Evolutionary conservation across 768 basidiomycete species (phyloP), one percentile per base, ranked within the genome.

Genomic region (Pulveroboletus sp.): DNA sequence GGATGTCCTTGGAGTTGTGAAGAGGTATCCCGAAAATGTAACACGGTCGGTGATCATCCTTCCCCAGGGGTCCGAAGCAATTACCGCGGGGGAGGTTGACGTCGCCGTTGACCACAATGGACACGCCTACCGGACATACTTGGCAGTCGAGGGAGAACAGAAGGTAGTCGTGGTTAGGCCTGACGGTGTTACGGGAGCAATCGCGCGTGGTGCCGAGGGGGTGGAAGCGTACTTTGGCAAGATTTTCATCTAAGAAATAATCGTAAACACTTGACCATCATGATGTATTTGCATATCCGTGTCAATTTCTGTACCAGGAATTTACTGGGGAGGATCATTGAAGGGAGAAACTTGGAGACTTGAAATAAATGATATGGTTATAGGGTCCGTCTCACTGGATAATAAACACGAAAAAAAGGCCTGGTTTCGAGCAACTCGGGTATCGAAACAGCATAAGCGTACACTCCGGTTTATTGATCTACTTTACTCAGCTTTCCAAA

Each of bases 141-240:
- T 65, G 46, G 61, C 62, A 10, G 50, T 20, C 10, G 43, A 50
- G 5, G 66, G 66, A 19, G 64, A 64, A 24, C 69, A 57, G 17
- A 60, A 53, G 39, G 60, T 73, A 11, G 67, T 69, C 2, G 64
- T 74, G n/a, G 64, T 68, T 2, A 61, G 78, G 19, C 78, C 76
- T 0, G 77, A 79, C 55, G 75, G 72, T 13, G 66, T 74, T 16
- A 60, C 75, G 6, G 78, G 78, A 21, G 62, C 55, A 4, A 55
- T 66, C 5, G 60, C 61, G 17, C 47, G 21, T 7, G 62, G 58
- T 8, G 43, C 33, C 3, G 52, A 56, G 23, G 66, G 58, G 12
- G 27, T 55, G 6, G 27, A 2, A 19, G 23, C 21, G 8, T 66
- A 64, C 43, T 58, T 66, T 43, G 24, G 17, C 38, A 53, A 37